These are phyloP conservation scores for Citrus australasica DNA, from an alignment of 345 rosid species.

Conservation along the genomic window DNA sequence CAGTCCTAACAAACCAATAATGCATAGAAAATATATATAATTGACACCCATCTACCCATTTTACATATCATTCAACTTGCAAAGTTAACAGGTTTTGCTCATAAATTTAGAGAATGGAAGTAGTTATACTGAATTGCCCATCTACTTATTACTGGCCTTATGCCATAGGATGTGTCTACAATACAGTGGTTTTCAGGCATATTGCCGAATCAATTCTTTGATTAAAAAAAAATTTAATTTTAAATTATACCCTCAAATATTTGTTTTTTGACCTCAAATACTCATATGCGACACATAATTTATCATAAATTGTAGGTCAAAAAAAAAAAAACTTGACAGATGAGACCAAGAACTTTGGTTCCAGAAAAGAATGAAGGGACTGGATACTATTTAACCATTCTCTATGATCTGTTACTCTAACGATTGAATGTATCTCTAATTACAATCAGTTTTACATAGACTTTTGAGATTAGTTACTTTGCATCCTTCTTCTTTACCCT, in stretches of 20 bases:
- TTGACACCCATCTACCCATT: constrained; percentile 15
- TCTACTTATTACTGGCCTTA: neutral
- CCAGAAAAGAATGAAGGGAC: too few relatives aligned
- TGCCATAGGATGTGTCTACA: too few relatives aligned
- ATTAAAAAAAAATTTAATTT: too few relatives aligned
- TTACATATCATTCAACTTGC: constrained; percentile 3
- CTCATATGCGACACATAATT: too few relatives aligned
- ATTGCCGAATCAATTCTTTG: too few relatives aligned
- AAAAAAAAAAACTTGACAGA: too few relatives aligned
- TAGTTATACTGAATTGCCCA: constrained; percentile 8
- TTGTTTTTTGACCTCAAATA: too few relatives aligned
- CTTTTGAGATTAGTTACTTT: neutral
- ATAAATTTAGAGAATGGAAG: constrained; percentile 15
- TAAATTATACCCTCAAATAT: too few relatives aligned
- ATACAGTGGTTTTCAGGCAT: too few relatives aligned
- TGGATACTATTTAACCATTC: too few relatives aligned
- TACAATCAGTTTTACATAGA: neutral
- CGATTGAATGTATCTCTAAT: neutral
- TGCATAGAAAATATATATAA: constrained; percentile 23
- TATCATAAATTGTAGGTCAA: too few relatives aligned
- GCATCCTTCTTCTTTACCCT: constrained; percentile 11
- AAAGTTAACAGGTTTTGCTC: constrained; percentile 14
- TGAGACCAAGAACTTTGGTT: too few relatives aligned
- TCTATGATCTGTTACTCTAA: neutral
- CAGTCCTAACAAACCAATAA: neutral